Evolutionary conservation across 495 filamentous ascomycete species (phyloP).

Genomic region (Hypoxylon trugodes): DNA sequence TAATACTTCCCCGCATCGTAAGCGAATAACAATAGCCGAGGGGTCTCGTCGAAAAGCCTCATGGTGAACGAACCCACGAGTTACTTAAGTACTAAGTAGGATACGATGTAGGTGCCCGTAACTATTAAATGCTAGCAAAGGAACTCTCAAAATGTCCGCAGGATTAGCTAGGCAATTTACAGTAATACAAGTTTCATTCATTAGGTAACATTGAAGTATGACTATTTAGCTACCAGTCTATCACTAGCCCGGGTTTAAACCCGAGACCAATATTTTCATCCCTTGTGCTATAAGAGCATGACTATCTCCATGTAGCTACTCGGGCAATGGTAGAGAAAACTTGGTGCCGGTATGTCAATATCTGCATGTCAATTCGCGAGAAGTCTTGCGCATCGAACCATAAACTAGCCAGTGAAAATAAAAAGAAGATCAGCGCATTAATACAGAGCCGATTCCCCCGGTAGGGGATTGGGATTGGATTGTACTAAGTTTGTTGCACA

Average conservation of each 20-base stretch:
- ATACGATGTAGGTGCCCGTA: too few relatives aligned
- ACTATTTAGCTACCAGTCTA: constrained; percentile 15
- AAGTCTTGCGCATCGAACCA: neutral
- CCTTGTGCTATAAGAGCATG: neutral
- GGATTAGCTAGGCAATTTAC: too few relatives aligned
- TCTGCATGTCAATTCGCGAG: neutral
- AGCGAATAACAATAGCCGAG: too few relatives aligned
- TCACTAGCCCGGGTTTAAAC: neutral
- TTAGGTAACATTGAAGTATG: neutral
- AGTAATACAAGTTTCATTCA: neutral
- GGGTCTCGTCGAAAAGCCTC: too few relatives aligned
- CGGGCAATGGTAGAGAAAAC: neutral
- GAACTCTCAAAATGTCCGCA: too few relatives aligned
- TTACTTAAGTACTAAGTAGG: too few relatives aligned
- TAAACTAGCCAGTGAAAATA: too few relatives aligned
- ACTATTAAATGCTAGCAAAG: too few relatives aligned
- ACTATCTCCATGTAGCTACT: neutral
- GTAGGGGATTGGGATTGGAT: neutral
- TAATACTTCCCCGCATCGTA: too few relatives aligned
- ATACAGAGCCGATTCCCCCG: too few relatives aligned
- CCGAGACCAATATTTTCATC: neutral
- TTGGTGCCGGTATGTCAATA: neutral
- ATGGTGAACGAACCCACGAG: too few relatives aligned
- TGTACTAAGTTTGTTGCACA: neutral
- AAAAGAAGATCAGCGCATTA: too few relatives aligned